Evolutionary conservation across 2,329 filamentous ascomycete species (phyloP), one percentile per base, ranked within the genome.

Genomic region (Exophiala xenobiotica): DNA sequence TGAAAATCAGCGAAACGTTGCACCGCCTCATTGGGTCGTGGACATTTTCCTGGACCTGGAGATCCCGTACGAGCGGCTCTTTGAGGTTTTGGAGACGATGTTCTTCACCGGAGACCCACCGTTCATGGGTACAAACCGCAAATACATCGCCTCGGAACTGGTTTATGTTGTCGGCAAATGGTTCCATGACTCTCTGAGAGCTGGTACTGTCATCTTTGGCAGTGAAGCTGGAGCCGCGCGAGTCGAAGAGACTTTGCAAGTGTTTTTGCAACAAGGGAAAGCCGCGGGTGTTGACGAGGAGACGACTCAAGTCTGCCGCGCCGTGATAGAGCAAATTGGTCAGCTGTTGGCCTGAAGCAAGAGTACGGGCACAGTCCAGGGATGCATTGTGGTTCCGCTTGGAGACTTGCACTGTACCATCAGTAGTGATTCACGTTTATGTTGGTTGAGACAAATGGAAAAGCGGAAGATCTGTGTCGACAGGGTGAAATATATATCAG

Each of bases 21-120:
- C 70, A 8, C 72, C 74, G 1, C 61, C 75, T 4, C 77, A 73
- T 26, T 86, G 82, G 82, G 78, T 84, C 2, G 73, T 85, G 14
- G 83, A 88, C 63, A 72, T 86, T 1, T 83, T 88, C 64, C 68
- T 87, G 22, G 78, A 81, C 46, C 75, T 87, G 1, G 76, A 79
- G 2, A 78, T 86, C 14, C 72, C 82, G 0, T 78, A 78, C 53
- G 85, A 88, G 62, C 73, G 75, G 6, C 68, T 88, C 7, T 76
- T 87, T 60, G 73, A 77, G 1, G 78, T 83, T 1, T 70, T 88
- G 7, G 85, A 88, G 64, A 71, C 73, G 22, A 79, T 87, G 68
- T 87, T 83, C 70, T 87, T 86, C 67, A 79, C 79, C 29, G 81
- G 85, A 57, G 80, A 86, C 61, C 72, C 78, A 4, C 85, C 85